Evolutionary conservation across 441 rosid species (phyloP).

Genomic region (Corymbia citriodora): DNA sequence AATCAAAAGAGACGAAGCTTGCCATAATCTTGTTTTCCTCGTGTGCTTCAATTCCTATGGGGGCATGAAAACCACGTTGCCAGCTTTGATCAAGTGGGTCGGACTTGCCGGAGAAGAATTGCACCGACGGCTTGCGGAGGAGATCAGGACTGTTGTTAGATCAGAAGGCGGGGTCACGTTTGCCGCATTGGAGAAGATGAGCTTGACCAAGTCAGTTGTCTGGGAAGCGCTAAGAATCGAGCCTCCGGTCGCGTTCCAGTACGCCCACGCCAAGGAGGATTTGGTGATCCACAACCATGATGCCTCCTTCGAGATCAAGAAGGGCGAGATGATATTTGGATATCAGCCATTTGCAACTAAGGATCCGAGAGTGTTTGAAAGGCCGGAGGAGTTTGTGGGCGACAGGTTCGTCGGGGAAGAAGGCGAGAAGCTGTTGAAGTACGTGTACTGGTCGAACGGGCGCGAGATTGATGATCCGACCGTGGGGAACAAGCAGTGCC

Average conservation of each 20-base stretch:
- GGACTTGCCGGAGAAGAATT: conserved; percentile 32
- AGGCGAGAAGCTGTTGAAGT: neutral
- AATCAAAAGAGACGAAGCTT: conserved; percentile 30
- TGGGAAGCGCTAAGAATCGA: conserved; percentile 41
- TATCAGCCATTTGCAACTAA: conserved; percentile 48
- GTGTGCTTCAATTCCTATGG: conserved; percentile 40
- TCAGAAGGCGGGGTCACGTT: conserved; percentile 33
- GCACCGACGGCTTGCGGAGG: conserved; percentile 30
- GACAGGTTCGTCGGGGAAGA: neutral
- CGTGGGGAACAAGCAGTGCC: neutral
- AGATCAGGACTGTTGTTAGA: conserved; percentile 30
- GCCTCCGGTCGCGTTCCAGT: conserved; percentile 44
- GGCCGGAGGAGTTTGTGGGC: conserved; percentile 26
- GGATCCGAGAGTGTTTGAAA: conserved; percentile 43
- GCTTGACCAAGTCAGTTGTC: conserved; percentile 34
- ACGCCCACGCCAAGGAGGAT: conserved; percentile 38
- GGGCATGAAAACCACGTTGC: conserved; percentile 29
- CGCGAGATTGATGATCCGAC: neutral
- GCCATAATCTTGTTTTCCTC: conserved; percentile 39
- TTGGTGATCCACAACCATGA: conserved; percentile 41
- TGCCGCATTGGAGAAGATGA: conserved; percentile 28
- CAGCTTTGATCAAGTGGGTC: conserved; percentile 37
- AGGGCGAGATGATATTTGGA: conserved; percentile 44
- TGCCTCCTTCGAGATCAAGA: conserved; percentile 39
- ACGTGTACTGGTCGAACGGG: neutral